Evolutionary conservation across 768 basidiomycete genomes (phyloP).

Genomic region (Tricholoma furcatifolium): DNA sequence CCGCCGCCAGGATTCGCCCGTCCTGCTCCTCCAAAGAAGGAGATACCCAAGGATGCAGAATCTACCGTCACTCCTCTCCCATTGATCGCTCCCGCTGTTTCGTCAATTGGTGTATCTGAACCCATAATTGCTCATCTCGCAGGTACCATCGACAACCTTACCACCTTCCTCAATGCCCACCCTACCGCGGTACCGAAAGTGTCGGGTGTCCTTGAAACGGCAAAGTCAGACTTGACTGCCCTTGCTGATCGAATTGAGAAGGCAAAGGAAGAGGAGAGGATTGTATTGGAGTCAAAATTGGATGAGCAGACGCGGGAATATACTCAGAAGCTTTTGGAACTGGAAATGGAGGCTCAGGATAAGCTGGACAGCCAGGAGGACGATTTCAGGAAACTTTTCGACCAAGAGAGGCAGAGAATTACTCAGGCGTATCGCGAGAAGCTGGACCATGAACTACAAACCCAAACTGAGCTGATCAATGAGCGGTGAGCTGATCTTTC

Average conservation of each 20-base stretch:
- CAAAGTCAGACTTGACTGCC: slow-evolving; percentile 76
- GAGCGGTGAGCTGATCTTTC: slow-evolving; percentile 63
- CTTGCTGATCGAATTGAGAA: slow-evolving; percentile 77
- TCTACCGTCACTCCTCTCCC: slow-evolving; percentile 53
- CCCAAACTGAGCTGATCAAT: slow-evolving; percentile 91
- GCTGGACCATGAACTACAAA: slow-evolving; percentile 79
- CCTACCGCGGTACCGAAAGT: slow-evolving; percentile 68
- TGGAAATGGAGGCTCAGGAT: slow-evolving; percentile 85
- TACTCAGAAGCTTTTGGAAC: slow-evolving; percentile 71
- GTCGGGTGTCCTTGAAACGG: slow-evolving; percentile 72
- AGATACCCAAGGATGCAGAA: slow-evolving; percentile 21
- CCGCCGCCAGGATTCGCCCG: slow-evolving; percentile 86
- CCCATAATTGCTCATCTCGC: slow-evolving; percentile 94
- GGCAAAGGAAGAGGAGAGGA: slow-evolving; percentile 77
- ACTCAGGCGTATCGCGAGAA: slow-evolving; percentile 82
- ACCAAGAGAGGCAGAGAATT: slow-evolving; percentile 72
- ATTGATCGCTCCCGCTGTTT: slow-evolving; percentile 77
- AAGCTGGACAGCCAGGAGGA: slow-evolving; percentile 85
- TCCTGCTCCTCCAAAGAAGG: slow-evolving; percentile 51
- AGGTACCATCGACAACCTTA: slow-evolving; percentile 88
- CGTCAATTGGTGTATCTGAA: slow-evolving; percentile 71
- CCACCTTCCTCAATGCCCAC: slow-evolving; percentile 76
- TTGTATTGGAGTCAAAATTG: slow-evolving; percentile 57
- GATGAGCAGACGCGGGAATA: slow-evolving; percentile 88
- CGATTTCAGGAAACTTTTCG: slow-evolving; percentile 78